Percentiles rank a stretch among this genome's conserved stretches.
Evolutionary conservation across 495 filamentous ascomycete genomes (phyloP).

Genomic region (Penicillium nucicola): DNA sequence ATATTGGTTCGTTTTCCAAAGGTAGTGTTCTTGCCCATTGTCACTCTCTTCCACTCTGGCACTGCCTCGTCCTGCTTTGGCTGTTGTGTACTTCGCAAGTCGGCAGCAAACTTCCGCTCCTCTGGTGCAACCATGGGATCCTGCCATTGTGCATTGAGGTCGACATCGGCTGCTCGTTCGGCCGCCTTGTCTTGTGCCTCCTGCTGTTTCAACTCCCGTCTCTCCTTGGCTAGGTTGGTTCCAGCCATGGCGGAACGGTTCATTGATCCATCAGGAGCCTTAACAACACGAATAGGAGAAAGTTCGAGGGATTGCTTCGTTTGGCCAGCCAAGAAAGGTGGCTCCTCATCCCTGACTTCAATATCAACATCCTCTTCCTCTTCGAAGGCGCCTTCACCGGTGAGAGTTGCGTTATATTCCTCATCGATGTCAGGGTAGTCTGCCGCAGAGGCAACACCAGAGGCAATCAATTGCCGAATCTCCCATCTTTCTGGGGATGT

Average conservation of each 20-base stretch:
- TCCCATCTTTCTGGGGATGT: slow-evolving; percentile 97
- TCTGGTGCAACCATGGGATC: slow-evolving; percentile 91
- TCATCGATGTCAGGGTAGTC: slow-evolving; percentile 96
- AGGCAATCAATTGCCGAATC: slow-evolving; percentile 93
- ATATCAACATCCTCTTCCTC: slow-evolving; percentile 98
- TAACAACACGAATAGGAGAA: slow-evolving; percentile 92
- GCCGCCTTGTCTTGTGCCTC: slow-evolving; percentile 82
- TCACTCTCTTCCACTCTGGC: slow-evolving; percentile 90
- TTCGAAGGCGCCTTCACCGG: slow-evolving; percentile 84
- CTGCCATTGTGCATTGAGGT: slow-evolving; percentile 90
- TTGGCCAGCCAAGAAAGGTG: slow-evolving; percentile 92
- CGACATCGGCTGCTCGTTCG: slow-evolving; percentile 73
- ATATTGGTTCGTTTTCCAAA: slow-evolving; percentile 85
- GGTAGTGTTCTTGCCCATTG: slow-evolving; percentile 76
- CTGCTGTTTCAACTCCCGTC: slow-evolving; percentile 82
- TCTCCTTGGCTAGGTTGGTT: slow-evolving; percentile 83
- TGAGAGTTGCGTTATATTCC: slow-evolving; percentile 83
- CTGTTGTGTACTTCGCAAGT: slow-evolving; percentile 60
- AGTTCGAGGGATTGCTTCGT: slow-evolving; percentile 94
- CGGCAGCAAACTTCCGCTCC: slow-evolving; percentile 80
- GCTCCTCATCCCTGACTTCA: slow-evolving; percentile 92
- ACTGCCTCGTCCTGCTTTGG: slow-evolving; percentile 61
- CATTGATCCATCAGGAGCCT: slow-evolving; percentile 93
- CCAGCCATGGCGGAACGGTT: slow-evolving; percentile 95
- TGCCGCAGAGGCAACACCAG: slow-evolving; percentile 81